These are phyloP conservation scores for Ophiorrhiza pumila DNA, from an alignment of 257 asterid genomes.

Conservation along the genomic window DNA sequence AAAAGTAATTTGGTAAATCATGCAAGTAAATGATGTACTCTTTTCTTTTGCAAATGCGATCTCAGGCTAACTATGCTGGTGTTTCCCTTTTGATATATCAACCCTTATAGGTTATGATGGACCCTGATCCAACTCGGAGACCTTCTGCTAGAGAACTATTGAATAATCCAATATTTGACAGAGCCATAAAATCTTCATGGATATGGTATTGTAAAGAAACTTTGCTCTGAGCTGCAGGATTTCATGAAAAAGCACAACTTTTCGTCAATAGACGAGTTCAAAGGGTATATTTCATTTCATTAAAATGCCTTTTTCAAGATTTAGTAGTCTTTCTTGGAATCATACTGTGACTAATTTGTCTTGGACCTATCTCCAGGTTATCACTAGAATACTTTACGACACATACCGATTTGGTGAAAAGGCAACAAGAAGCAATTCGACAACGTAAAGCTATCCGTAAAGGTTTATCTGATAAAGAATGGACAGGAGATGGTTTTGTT, in stretches of 20 bases:
- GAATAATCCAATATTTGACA: no score
- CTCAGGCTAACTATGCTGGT: no score
- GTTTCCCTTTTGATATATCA: no score
- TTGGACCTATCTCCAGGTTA: conserved; percentile 33
- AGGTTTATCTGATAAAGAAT: conserved; percentile 88
- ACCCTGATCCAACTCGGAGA: no score
- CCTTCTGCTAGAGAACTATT: no score
- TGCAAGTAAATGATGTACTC: no score
- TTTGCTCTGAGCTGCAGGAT: conserved; percentile 80
- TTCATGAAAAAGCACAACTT: conserved; percentile 79
- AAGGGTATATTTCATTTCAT: conserved; percentile 51
- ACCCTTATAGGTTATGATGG: no score
- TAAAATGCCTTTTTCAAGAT: not conserved
- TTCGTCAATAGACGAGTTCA: conserved; percentile 71
- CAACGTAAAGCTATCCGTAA: conserved; percentile 67
- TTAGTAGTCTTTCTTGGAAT: not conserved
- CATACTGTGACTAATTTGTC: not conserved
- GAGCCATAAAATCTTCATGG: no score
- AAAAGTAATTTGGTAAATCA: no score
- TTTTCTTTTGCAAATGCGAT: no score
- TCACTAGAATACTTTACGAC: conserved; percentile 74
- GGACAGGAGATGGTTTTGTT: conserved; percentile 97
- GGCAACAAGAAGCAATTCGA: conserved; percentile 68
- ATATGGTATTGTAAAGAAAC: conserved; percentile 72
- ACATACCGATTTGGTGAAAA: conserved; percentile 58